Base-by-base conservation (phyloP, 371 early-diverging fungal genomes). In the Nematocida sp. region DNA sequence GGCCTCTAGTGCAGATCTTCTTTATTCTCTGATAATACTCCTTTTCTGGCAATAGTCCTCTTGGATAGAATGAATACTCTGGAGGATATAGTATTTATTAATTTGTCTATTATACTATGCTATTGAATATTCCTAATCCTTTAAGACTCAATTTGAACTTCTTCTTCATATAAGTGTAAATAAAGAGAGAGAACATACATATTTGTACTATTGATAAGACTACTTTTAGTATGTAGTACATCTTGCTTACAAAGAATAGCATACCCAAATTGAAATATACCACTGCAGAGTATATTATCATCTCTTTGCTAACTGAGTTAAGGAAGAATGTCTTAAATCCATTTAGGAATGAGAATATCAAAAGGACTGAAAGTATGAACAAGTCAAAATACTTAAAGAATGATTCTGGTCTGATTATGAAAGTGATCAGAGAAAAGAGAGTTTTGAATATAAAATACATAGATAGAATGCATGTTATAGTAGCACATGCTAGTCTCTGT, bases 241-340 rank as follows among this genome's bases (percentile, higher is more conserved):
- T 60, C 11, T 47, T 37, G 21, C 32, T 43, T 7, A 25, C 58
- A 7, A 70, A 19, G 5, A 61, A 2, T 4, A 35, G 15, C 17
- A 21, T 5, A 17, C 47, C 3, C n/a, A 49, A 19, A 23, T 23
- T 61, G 31, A 25, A 25, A 7, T 49, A 0, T 15, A 66, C 37
- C 1, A 27, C 25, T 0, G 21, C 34, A n/a, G 23, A 49, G 53
- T 70, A 70, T 15, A 27, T 29, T 13, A 61, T 29, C 47, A 70
- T 70, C 2, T 70, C 74, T 23, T 19, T 11, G 11, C 61, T 46
- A 5, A 48, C 5, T 2, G 19, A 43, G 52, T 70, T 70, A 34
- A 46, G 58, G 25, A 48, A 37, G 31, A 70, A 54, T 1, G 74
- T 70, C 40, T 70, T 70, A 48, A 70, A 70, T 29, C 74, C 74